Base-by-base conservation (phyloP, 2,329 filamentous ascomycete genomes). In the Lithohypha guttulata region DNA sequence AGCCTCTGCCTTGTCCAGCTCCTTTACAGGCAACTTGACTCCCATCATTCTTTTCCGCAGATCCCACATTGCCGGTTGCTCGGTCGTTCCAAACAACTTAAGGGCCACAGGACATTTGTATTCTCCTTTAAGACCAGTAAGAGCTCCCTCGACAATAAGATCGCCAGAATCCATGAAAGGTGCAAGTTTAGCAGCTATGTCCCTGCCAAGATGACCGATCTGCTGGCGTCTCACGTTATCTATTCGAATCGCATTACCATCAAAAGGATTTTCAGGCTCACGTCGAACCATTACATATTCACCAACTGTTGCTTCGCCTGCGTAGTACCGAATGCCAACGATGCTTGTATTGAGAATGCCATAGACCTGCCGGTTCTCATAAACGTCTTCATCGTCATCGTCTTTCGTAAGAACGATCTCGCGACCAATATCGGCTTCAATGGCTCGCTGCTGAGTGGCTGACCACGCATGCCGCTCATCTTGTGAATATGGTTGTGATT, bases 171-270 rank as follows among this genome's bases (percentile, higher is more conserved):
- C 80, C 53, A 63, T 28, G 29, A 46, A n/a, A 11, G 51, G 73
- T 0, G 83, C 77, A 38, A 94, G 62, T 57, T 82, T 89, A n/a
- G 67, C 62, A 1, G 78, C 84, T 15, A 84, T 54, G 1, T 61
- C 66, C 9, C 75, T 68, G 5, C 82, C 80, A 27, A 93, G 66
- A 58, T 93, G 84, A 1, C 85, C 85, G 50, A 93, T 83, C 52
- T 93, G 84, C 6, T 59, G 57, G 11, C 75, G 72, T 53, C 81
- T 71, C 10, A 87, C 82, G 56, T 91, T 93, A 51, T 82, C 70
- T 1, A 93, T 74, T 4, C 76, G 73, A 42, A 93, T 84, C 0
- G 84, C 84, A 59, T 91, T 91, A 4, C 50, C 46, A 54, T 91
- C 83, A 53, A 81, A 83, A 49, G 61, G 65, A 52, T 89, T 89